Conservation (phyloP, 2,329 filamentous ascomycete genomes). For the Aspergillus neoniger region DNA sequence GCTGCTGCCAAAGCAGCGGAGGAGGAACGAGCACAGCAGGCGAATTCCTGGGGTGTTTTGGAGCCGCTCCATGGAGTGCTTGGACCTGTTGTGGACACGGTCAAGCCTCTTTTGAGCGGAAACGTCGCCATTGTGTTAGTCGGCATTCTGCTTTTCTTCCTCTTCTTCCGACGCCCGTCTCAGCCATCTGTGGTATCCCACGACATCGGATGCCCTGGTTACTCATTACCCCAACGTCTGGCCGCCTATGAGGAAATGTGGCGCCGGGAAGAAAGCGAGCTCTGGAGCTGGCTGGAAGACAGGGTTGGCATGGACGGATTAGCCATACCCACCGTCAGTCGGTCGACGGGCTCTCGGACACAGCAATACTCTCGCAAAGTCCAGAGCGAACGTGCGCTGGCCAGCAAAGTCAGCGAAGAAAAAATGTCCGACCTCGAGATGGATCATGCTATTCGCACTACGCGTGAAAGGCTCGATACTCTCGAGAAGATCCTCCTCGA, state of each 20-base stretch:
- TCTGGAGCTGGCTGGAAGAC: conserved; percentile 94
- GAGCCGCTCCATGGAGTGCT: conserved; percentile 73
- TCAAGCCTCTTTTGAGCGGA: conserved; percentile 71
- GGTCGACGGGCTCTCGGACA: conserved; percentile 42
- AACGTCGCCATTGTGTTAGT: conserved; percentile 78
- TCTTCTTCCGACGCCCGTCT: conserved; percentile 64
- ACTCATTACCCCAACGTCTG: conserved; percentile 63
- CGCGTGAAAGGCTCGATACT: conserved; percentile 77
- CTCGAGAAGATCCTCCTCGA: conserved; percentile 72
- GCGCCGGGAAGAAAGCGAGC: conserved; percentile 79
- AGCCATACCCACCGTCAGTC: conserved; percentile 38
- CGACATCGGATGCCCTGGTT: conserved; percentile 41
- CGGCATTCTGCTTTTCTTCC: conserved; percentile 69
- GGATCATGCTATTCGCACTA: conserved; percentile 77
- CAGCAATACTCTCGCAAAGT: conserved; percentile 39
- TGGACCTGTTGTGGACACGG: conserved; percentile 68
- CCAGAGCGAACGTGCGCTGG: conserved; percentile 49
- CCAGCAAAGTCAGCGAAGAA: conserved; percentile 62
- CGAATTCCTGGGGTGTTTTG: conserved; percentile 73
- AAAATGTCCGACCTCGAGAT: conserved; percentile 74
- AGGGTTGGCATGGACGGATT: conserved; percentile 70
- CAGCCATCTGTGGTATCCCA: conserved; percentile 37
- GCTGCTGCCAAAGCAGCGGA: conserved; percentile 48
- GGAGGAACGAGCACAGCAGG: conserved; percentile 40
- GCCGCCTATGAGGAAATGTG: conserved; percentile 93